Percentiles rank a stretch among this genome's conserved stretches.
Evolutionary conservation across 164 flowering plant species (phyloP).

Genomic region (grape (Vitis vinifera)): ASM3070453v1 NC_081810.1:7482001-7482500

Average conservation of each 20-base stretch:
- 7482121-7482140: constrained; percentile 89
- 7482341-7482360: constrained; percentile 92
- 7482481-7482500: constrained; percentile 99
- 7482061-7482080: constrained; percentile 28
- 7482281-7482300: neutral
- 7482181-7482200: constrained; percentile 89
- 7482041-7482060: neutral
- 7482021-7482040: no score
- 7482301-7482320: constrained; percentile 43
- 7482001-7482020: no score
- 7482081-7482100: constrained; percentile 94
- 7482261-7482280: neutral
- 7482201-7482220: constrained; percentile 80
- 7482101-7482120: constrained; percentile 88
- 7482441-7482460: constrained; percentile 72
- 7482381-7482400: constrained; percentile 77
- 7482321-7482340: constrained; percentile 92
- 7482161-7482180: constrained; percentile 93
- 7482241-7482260: neutral
- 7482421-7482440: constrained; percentile 76
- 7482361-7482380: constrained; percentile 98
- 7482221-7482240: constrained; percentile 59
- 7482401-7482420: constrained; percentile 52
- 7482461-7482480: constrained; percentile 59
- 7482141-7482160: constrained; percentile 94